These are phyloP conservation scores for Kwoniella heveanensis DNA, from an alignment of 768 basidiomycete species.

Conservation along the genomic window DNA sequence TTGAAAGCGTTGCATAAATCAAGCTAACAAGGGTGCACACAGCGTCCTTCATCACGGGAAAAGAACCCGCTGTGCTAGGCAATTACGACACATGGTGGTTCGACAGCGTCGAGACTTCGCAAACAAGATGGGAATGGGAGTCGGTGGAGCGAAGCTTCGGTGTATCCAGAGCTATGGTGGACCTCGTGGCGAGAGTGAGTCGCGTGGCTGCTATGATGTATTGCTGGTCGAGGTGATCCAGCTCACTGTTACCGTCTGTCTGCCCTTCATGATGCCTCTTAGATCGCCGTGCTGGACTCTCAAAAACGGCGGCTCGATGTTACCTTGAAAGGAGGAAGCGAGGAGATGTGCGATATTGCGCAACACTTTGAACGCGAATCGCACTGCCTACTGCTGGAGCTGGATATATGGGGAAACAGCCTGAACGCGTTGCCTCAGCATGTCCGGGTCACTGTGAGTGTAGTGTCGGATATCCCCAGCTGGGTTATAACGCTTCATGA, in stretches of 20 bases:
- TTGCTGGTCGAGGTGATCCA: too few relatives aligned
- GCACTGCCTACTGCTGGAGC: conserved; percentile 36
- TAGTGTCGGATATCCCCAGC: not conserved
- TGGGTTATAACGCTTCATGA: too few relatives aligned
- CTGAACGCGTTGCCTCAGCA: conserved; percentile 33
- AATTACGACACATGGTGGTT: conserved; percentile 47
- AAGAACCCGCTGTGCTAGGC: conserved; percentile 43
- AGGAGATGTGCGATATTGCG: conserved; percentile 34
- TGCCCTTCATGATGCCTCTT: too few relatives aligned
- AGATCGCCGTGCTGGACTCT: conserved; percentile 35
- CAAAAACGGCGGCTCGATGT: conserved; percentile 38
- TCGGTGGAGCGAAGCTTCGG: conserved; percentile 39
- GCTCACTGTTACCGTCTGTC: not conserved
- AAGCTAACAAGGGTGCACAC: not conserved
- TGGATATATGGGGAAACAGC: conserved; percentile 46
- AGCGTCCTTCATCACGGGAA: conserved; percentile 45
- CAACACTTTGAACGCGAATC: conserved; percentile 33
- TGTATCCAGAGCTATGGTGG: conserved; percentile 37
- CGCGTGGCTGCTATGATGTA: too few relatives aligned
- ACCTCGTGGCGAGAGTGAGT: conserved; percentile 38
- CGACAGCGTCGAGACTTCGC: conserved; percentile 41
- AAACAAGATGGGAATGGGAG: conserved; percentile 46
- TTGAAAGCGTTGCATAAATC: too few relatives aligned
- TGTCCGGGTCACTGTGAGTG: conserved; percentile 34
- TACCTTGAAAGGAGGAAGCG: conserved; percentile 14